phyloP scores from a whole-genome alignment of 2,329 filamentous ascomycete species.

The Scleromitrula shiraiana region DNA sequence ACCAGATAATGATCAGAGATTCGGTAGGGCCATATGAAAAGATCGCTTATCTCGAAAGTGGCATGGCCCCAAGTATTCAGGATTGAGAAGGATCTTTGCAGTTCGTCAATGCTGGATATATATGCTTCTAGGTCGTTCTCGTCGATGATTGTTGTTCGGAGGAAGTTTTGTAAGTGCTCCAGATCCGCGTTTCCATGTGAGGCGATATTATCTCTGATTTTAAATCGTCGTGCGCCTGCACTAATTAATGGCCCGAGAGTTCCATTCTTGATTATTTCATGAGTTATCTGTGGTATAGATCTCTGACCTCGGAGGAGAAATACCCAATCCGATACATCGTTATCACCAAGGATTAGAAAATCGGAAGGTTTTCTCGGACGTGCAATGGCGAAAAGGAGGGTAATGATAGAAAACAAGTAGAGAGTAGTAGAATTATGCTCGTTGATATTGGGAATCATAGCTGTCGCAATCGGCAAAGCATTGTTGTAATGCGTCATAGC shows the following conservation, averaged over 20 bases:
- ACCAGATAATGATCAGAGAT: conserved; percentile 32
- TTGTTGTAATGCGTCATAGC: conserved; percentile 32
- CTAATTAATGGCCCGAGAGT: conserved; percentile 18
- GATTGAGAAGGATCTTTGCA: conserved; percentile 29
- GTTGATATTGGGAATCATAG: conserved; percentile 29
- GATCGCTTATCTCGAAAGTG: conserved; percentile 31
- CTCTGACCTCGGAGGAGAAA: conserved; percentile 31
- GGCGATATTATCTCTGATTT: conserved; percentile 16
- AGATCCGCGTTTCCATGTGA: conserved; percentile 13
- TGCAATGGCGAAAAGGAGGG: conserved; percentile 32
- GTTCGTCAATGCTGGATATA: conserved; percentile 28
- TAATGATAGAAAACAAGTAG: conserved; percentile 34
- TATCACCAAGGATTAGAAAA: conserved; percentile 31
- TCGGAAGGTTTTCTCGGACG: conserved; percentile 30
- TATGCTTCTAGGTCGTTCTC: conserved; percentile 25
- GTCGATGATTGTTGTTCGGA: conserved; percentile 18
- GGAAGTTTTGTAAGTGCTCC: conserved; percentile 16
- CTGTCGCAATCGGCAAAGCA: conserved; percentile 26
- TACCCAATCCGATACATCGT: conserved; percentile 33
- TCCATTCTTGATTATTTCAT: conserved; percentile 17
- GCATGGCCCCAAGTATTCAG: conserved; percentile 15
- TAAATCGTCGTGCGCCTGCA: conserved; percentile 7
- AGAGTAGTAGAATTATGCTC: conserved; percentile 31
- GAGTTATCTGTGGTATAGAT: conserved; percentile 28
- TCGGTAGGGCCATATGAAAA: conserved; percentile 35